Evolutionary conservation across 1,139 yeast species (phyloP), one percentile per base, ranked within the genome.

Genomic region (Yamadazyma oceani): DNA sequence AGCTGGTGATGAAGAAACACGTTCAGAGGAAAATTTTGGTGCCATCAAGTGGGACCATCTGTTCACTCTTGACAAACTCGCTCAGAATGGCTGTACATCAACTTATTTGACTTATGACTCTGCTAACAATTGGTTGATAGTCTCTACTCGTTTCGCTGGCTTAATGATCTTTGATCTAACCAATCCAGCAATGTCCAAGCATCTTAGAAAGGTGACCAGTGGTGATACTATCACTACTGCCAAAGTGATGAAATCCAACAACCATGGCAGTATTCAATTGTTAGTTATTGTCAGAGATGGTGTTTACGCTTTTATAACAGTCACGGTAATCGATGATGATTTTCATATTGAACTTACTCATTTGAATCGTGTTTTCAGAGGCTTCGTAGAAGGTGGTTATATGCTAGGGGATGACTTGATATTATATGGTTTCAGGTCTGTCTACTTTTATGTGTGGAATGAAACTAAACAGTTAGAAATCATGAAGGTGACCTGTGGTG

Each of bases 381-480:
- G 97, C 0, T 83, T 82, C 43, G 62, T 90, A 5, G 97, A 89
- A 60, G 96, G 96, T 3, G 78, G 81, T 0, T 67, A 67, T 39
- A 60, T 79, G 28, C 53, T 65, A 10, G 58, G 66, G n/a, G 76
- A 80, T 36, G 80, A 83, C 36, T 62, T 82, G 34, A 62, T 85
- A 3, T 60, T 86, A 2, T 86, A 79, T 53, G 97, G 97, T 0
- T 92, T 92, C 67, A 80, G 82, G 47, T 86, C 94, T 1, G 83
- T 85, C 35, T 65, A 73, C 36, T 89, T 92, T 55, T 85, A 82
- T 51, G 62, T 88, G 16, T 88, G 90, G 83, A 87, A 90, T 55
- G 96, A 88, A 53, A 79, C 90, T 0, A 69, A 74, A 30, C 90
- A 86, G 49, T 69, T 75, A 36, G 96, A 89, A 54, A 57, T 87